Base-by-base conservation (phyloP, 306 rosid species). In the Astragalus membranaceus region DNA sequence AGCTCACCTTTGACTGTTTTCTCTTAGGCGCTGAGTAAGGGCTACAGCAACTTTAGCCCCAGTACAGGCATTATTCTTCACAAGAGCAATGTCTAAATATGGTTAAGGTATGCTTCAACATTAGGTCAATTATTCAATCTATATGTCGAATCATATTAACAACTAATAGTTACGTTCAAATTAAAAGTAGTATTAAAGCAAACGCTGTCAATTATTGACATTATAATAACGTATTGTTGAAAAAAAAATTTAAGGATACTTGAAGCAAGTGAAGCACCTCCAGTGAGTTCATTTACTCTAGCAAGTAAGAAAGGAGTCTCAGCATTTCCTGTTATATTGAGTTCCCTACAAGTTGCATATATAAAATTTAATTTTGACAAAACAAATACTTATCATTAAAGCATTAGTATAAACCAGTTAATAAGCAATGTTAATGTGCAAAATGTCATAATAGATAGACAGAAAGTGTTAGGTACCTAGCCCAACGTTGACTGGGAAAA, bases 261-360 rank as follows among this genome's bases (percentile, higher is more conserved):
- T 14, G 97, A 85, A 70, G 91, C 84, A 20, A 93, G 91, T 23
- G 98, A 93, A 62, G 87, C 90, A 58, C 96, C 98, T 52, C 96
- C 90, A 1, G 97, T 90, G 35, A 93, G 86, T 15, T 88, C 94
- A 63, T 70, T 90, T 69, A 93, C 87, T 72, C 85, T 82, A 15
- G 82, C 87, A 70, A 93, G 98, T 75, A 93, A 79, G 88, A 90
- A 90, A 51, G 98, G 98, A 69, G 97, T 90, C 81, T 81, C 89
- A 5, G 88, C 89, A 82, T 84, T 90, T 69, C 98, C 98, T 29
- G 83, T 72, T 73, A 90, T 81, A 64, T 82, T 90, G 39, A 81
- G 84, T 57, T 86, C 96, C 86, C 96, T 92, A 65, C 64, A 76
- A 50, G 57, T 48, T 56, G 20, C 7, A 53, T 17, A 20, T 35